These are phyloP conservation scores for Chalciporus sp. DNA, from an alignment of 1,284 basidiomycete species.

Conservation along the genomic window DNA sequence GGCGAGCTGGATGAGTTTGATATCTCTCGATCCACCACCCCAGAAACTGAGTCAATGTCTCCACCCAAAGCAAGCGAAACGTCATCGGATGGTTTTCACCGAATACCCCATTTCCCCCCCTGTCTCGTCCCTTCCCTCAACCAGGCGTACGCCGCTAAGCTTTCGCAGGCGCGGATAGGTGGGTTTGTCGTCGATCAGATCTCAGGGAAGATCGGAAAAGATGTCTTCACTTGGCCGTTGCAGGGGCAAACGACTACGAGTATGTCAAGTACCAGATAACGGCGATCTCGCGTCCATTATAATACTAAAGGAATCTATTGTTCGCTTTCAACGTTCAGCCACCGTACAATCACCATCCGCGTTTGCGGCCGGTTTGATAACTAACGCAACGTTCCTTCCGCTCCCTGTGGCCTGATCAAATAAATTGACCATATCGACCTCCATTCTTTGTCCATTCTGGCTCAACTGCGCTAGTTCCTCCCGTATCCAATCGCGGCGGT, in stretches of 20 bases:
- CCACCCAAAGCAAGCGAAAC: conserved; percentile 12
- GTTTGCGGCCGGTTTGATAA: conserved; percentile 38
- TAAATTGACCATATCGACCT: conserved; percentile 56
- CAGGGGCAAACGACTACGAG: conserved; percentile 18
- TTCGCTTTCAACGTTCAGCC: conserved; percentile 8
- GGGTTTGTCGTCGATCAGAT: conserved; percentile 55
- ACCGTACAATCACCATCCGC: conserved; percentile 4
- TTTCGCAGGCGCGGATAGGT: conserved; percentile 48
- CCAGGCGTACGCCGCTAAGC: conserved; percentile 41
- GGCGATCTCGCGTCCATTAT: background rate
- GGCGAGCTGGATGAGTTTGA: conserved; percentile 4
- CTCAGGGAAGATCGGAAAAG: conserved; percentile 67
- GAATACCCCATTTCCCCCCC: conserved; percentile 54
- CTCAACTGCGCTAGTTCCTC: conserved; percentile 37
- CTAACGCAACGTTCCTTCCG: conserved; percentile 63
- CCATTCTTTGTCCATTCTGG: conserved; percentile 31
- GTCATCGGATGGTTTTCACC: conserved; percentile 34
- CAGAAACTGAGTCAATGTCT: conserved; percentile 6
- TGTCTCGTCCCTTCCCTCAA: conserved; percentile 52
- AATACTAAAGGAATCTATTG: conserved; percentile 3
- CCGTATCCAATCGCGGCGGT: conserved; percentile 49
- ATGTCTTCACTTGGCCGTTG: conserved; percentile 51
- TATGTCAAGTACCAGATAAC: conserved; percentile 9
- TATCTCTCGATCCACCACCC: background rate
- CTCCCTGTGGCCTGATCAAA: conserved; percentile 70